Evolutionary conservation across 2,329 filamentous ascomycete species (phyloP).

Genomic region (Fonsecaea pedrosoi): DNA sequence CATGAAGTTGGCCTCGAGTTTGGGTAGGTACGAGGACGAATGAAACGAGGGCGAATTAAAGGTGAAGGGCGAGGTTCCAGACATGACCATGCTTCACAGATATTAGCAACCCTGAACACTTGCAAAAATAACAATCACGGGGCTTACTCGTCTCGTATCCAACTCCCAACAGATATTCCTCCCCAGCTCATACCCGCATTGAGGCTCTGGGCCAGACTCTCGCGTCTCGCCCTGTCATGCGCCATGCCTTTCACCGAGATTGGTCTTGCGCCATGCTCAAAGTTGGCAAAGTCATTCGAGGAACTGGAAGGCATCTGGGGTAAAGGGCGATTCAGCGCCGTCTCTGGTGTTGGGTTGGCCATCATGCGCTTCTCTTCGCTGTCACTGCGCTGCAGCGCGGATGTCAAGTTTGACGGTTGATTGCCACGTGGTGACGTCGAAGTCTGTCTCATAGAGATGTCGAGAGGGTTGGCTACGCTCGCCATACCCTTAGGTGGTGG

Average conservation of each 20-base stretch:
- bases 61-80: slow-evolving; percentile 90
- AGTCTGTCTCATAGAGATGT: slow-evolving; percentile 64
- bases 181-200: slow-evolving; percentile 94
- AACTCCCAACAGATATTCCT: slow-evolving; percentile 92
- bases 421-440: slow-evolving; percentile 65
- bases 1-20: slow-evolving; percentile 97
- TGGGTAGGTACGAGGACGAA: slow-evolving; percentile 94
- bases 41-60: slow-evolving; percentile 85
- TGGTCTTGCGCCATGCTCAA: slow-evolving; percentile 59
- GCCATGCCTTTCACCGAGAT: slow-evolving; percentile 62
- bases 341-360: slow-evolving; percentile 29
- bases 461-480: slow-evolving; percentile 62
- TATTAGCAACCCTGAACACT: slow-evolving; percentile 9
- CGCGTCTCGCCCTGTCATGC: slow-evolving; percentile 58
- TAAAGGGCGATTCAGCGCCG: slow-evolving; percentile 32
- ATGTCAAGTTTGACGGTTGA: slow-evolving; percentile 69
- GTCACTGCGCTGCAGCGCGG: slow-evolving; percentile 61
- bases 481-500: slow-evolving; percentile 45
- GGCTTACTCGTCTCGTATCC: slow-evolving; percentile 97
- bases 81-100: slow-evolving; percentile 81
- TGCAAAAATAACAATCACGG: slow-evolving; percentile 2
- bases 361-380: slow-evolving; percentile 48
- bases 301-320: slow-evolving; percentile 41
- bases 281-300: slow-evolving; percentile 34
- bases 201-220: slow-evolving; percentile 67